phyloP scores from a whole-genome alignment of 2,329 filamentous ascomycete species.

The Fusarium bulbicola region DNA sequence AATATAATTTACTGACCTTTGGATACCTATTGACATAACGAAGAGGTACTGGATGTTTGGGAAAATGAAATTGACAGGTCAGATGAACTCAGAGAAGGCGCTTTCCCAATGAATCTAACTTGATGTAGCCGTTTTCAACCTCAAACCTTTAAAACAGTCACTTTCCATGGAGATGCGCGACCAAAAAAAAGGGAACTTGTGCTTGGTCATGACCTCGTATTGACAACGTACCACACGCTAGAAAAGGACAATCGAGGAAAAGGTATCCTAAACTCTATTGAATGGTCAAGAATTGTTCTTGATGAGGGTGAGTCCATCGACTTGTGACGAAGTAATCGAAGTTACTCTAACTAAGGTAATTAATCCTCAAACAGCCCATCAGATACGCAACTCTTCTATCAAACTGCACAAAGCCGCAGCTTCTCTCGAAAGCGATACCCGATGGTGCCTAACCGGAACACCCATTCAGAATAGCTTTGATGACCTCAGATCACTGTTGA shows the following conservation, averaged over 20 bases:
- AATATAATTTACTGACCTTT: too few species aligned
- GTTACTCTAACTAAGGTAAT: too few species aligned
- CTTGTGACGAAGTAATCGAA: accelerated
- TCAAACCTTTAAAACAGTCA: accelerated
- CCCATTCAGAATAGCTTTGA: background rate
- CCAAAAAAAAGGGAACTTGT: accelerated
- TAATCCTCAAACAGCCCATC: too few species aligned
- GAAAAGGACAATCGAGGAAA: accelerated
- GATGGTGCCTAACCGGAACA: background rate
- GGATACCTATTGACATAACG: too few species aligned
- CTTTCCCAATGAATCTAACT: too few species aligned
- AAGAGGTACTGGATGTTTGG: conserved; percentile 12
- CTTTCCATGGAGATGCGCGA: background rate
- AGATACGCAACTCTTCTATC: background rate
- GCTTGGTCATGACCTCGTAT: background rate
- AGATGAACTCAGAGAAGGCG: too few species aligned
- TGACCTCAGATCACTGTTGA: background rate
- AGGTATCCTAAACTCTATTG: too few species aligned
- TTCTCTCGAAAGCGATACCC: accelerated
- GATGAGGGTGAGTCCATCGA: too few species aligned
- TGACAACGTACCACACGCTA: background rate
- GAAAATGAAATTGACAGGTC: background rate
- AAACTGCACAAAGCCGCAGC: accelerated
- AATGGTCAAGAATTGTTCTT: too few species aligned
- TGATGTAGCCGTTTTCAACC: background rate